A percentile compares a stretch with the other conserved stretches of the same genome.
These are phyloP conservation scores for Leccinum longicurvipes DNA, from an alignment of 768 basidiomycete genomes.

Conservation along the genomic window DNA sequence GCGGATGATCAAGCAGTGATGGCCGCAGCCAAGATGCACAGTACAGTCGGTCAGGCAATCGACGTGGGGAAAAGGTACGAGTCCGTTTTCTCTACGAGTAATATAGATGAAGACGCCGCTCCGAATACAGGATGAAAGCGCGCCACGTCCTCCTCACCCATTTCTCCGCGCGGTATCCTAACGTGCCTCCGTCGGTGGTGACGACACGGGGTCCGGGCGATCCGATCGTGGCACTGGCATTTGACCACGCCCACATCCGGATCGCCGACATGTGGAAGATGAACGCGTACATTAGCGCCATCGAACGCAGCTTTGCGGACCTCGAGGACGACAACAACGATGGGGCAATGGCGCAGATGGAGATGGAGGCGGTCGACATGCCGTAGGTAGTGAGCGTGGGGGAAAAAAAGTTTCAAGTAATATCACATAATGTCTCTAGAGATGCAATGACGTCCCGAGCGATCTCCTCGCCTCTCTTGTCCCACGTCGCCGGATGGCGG, in stretches of 20 bases:
- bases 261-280: slow-evolving; percentile 87
- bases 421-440: slow-evolving; percentile 36
- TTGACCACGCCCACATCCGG: slow-evolving; percentile 71
- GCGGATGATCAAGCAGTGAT: slow-evolving; percentile 76
- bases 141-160: slow-evolving; percentile 87
- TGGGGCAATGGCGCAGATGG: background rate
- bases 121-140: slow-evolving; percentile 69
- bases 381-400: slow-evolving; percentile 5
- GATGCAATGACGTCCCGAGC: slow-evolving; percentile 52
- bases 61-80: slow-evolving; percentile 66
- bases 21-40: slow-evolving; percentile 78
- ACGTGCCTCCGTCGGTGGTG: slow-evolving; percentile 55
- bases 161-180: slow-evolving; percentile 93
- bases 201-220: slow-evolving; percentile 23
- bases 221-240: slow-evolving; percentile 68
- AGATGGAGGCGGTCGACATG: slow-evolving; percentile 17
- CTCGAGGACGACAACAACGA: slow-evolving; percentile 42
- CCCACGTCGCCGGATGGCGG: slow-evolving; percentile 15
- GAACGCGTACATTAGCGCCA: slow-evolving; percentile 66
- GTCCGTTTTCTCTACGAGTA: background rate
- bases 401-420: background rate
- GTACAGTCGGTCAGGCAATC: slow-evolving; percentile 87
- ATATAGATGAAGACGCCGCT: background rate
- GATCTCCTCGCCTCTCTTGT: slow-evolving; percentile 39
- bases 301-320: slow-evolving; percentile 61